phyloP scores from a whole-genome alignment of 768 basidiomycete species.

The Pisolithus albus region DNA sequence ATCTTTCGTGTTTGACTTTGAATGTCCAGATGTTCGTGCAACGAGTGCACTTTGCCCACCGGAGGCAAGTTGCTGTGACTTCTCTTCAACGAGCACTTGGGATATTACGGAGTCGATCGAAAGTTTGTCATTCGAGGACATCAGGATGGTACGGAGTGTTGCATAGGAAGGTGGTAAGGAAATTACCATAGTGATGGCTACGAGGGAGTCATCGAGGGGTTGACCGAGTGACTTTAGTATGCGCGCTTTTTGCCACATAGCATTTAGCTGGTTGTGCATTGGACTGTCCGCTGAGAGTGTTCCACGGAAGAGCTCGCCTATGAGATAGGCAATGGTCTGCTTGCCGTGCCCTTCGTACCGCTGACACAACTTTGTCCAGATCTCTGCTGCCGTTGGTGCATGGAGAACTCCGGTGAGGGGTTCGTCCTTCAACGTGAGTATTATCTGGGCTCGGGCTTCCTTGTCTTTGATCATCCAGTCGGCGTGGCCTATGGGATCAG shows the following conservation, averaged over 20 bases:
- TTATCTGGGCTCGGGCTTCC: slow-evolving; percentile 12
- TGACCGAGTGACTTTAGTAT: neutral
- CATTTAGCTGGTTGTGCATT: neutral
- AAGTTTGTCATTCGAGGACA: neutral
- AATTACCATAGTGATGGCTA: neutral
- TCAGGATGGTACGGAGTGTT: neutral
- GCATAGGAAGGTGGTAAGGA: neutral
- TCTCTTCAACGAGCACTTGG: neutral
- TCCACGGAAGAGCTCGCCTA: neutral
- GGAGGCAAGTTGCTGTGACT: neutral
- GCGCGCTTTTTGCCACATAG: neutral
- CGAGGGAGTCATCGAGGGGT: neutral
- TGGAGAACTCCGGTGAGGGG: slow-evolving; percentile 12
- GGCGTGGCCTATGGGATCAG: neutral
- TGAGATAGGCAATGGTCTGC: neutral
- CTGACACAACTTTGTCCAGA: neutral
- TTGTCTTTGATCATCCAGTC: slow-evolving; percentile 1
- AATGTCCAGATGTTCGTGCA: too few relatives aligned
- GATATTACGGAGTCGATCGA: neutral
- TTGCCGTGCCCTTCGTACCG: slow-evolving; percentile 24
- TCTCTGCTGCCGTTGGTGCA: neutral
- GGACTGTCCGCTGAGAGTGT: neutral
- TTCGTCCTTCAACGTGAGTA: slow-evolving; percentile 17
- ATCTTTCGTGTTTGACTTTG: too few relatives aligned
- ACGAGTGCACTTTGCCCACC: too few relatives aligned